Percentiles rank a stretch among this genome's conserved stretches.
Evolutionary conservation across 306 rosid genomes (phyloP).

Genomic region (Leucaena leucocephala): DNA sequence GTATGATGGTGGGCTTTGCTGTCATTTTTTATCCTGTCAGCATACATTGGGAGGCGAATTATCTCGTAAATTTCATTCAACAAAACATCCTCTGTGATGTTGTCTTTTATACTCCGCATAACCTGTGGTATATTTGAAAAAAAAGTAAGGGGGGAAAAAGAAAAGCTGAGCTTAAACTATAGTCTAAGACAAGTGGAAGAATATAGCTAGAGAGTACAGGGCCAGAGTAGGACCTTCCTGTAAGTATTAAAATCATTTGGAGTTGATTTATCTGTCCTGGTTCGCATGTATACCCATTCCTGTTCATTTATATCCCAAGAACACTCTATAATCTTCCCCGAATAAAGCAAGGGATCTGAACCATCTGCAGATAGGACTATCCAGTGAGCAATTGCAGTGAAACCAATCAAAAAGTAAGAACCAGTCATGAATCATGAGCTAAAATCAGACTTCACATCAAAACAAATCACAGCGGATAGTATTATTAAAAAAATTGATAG

Average conservation of each 20-base stretch:
- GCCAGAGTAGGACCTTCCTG: constrained; percentile 60
- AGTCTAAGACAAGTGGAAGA: constrained; percentile 7
- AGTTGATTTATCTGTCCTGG: constrained; percentile 80
- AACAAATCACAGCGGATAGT: not conserved
- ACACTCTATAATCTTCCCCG: constrained; percentile 91
- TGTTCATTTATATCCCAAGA: constrained; percentile 64
- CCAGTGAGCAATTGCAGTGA: constrained; percentile 32
- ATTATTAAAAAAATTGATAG: constrained; percentile 9
- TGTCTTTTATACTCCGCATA: constrained; percentile 91
- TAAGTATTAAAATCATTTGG: constrained; percentile 92
- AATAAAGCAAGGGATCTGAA: constrained; percentile 62
- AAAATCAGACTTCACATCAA: constrained; percentile 16
- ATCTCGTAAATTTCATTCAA: constrained; percentile 87
- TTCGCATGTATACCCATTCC: constrained; percentile 76
- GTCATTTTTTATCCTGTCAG: constrained; percentile 81
- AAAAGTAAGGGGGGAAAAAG: not conserved
- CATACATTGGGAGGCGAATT: constrained; percentile 95
- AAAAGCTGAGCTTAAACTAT: constrained; percentile 19
- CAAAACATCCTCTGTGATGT: constrained; percentile 82
- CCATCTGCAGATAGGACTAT: constrained; percentile 62
- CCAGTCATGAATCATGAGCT: not conserved
- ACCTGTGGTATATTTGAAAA: constrained; percentile 56
- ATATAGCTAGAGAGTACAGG: constrained; percentile 12
- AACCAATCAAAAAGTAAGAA: constrained; percentile 19
- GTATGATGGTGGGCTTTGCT: constrained; percentile 78